Evolutionary conservation across 306 rosid genomes (phyloP).

Genomic region (Cucumis cinereus): DNA sequence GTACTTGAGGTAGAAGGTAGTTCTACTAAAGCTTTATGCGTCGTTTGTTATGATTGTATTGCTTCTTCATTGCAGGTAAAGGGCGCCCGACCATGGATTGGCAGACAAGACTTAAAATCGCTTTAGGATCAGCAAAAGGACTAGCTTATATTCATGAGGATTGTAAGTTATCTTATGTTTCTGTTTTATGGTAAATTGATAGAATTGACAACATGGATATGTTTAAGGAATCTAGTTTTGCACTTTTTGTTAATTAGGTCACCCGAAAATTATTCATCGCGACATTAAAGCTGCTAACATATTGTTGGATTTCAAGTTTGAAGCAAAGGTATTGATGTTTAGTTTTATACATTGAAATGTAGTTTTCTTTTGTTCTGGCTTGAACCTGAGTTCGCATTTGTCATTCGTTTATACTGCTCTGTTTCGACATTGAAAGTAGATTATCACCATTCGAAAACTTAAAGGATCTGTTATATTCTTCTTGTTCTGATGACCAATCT

Average conservation of each 20-base stretch:
- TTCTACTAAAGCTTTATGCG: background rate
- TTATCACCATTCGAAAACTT: background rate
- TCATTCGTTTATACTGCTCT: background rate
- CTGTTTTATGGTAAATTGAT: background rate
- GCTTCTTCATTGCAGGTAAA: constrained; percentile 34
- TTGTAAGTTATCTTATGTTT: constrained; percentile 39
- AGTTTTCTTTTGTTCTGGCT: background rate
- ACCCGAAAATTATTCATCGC: constrained; percentile 95
- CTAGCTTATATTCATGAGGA: constrained; percentile 95
- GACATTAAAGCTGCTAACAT: constrained; percentile 91
- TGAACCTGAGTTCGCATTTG: background rate
- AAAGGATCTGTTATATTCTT: background rate
- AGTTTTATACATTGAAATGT: background rate
- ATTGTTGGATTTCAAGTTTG: constrained; percentile 82
- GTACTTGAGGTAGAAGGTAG: background rate
- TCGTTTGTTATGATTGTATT: background rate
- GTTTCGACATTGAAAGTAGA: background rate
- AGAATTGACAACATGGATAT: background rate
- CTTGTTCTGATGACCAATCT: background rate
- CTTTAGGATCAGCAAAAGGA: constrained; percentile 94
- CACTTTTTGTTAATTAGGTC: constrained; percentile 34
- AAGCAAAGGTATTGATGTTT: constrained; percentile 50
- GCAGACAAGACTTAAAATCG: constrained; percentile 67
- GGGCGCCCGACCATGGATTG: constrained; percentile 92
- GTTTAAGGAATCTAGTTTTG: background rate